A percentile compares a stretch with the other conserved stretches of the same genome.
Evolutionary conservation across 2,329 filamentous ascomycete species (phyloP).

Genomic region (Cladosporium sp.): DNA sequence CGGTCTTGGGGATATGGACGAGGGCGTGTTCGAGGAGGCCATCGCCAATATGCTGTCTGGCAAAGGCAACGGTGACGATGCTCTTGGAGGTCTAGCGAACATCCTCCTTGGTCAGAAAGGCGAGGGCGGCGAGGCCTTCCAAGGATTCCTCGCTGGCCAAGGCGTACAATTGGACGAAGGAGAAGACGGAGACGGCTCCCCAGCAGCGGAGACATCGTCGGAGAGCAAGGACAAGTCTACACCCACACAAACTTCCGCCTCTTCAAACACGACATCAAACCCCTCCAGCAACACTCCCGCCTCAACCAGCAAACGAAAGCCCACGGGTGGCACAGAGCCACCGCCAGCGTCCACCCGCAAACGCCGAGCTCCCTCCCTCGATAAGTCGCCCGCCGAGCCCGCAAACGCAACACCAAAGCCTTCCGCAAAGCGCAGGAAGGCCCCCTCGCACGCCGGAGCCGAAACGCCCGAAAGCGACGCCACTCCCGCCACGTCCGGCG

Average conservation of each 20-base stretch:
- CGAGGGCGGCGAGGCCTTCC: constrained; percentile 2
- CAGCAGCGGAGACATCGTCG: background rate
- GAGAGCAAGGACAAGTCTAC: background rate
- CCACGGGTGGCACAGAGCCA: background rate
- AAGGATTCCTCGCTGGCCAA: constrained; percentile 3
- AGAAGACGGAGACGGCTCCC: background rate
- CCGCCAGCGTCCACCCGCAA: background rate
- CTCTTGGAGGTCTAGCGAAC: constrained; percentile 37
- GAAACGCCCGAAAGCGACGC: background rate
- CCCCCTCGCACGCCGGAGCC: background rate
- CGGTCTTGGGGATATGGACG: constrained; percentile 35
- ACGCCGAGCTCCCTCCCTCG: constrained; percentile 1
- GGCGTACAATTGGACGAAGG: constrained; percentile 5
- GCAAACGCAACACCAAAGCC: background rate
- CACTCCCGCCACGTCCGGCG: background rate
- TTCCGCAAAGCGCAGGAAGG: constrained; percentile 3
- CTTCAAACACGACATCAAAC: background rate
- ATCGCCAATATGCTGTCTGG: constrained; percentile 40
- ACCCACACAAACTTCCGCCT: background rate
- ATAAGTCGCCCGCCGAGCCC: too few relatives aligned
- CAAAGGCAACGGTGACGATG: constrained; percentile 36
- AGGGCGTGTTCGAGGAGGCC: constrained; percentile 37
- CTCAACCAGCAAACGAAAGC: background rate
- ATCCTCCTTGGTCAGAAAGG: constrained; percentile 32
- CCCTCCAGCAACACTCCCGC: background rate